Evolutionary conservation across 179 eudicot species (phyloP), one percentile per base, ranked within the genome.

Genomic region (Pouteria campechiana): DNA sequence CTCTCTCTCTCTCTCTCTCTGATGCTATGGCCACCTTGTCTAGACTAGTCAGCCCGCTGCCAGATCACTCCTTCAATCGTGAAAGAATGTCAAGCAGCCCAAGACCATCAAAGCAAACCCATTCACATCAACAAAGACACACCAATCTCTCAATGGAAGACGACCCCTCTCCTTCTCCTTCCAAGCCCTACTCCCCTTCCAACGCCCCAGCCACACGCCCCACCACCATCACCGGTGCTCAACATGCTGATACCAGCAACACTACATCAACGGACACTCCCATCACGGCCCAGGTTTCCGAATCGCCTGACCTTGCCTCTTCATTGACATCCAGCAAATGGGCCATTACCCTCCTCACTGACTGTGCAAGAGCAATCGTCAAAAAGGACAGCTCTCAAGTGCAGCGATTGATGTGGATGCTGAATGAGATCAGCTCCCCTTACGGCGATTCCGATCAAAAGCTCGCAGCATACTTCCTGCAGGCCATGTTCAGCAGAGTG

Each of bases 101-200:
- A 5, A 38, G 41, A 31, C 58, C 69, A 1, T 52, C 62, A 48
- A 50, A 50, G 30, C 52, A 17, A 22, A 32, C 48, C 36, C 62
- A 57, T 30, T 36, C 30, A 6, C 52, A 31, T 5, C 36, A 52
- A 4, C 36, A 6, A 40, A 13, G 20, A 1, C 28, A 21, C 20
- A 7, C 2, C 18, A 43, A 16, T 3, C 55, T n/a, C n/a, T n/a
- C n/a, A n/a, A n/a, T n/a, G n/a, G 93, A 84, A 63, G 95, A 84
- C 27, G 89, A 72, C 45, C 72, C 73, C 59, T 78, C 84, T 52
- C 76, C 97, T 60, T 79, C 94, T 35, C 81, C 97, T 58, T 67
- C 72, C 6, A 54, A 20, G 11, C 71, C 59, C 50, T 25, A 57
- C 38, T n/a, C 66, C 44, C 63, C 61, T 13, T 58, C 49, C 7